Evolutionary conservation across 176 grass and related monocot genomes (phyloP).

Genomic region (Puccinellia tenuiflora): DNA sequence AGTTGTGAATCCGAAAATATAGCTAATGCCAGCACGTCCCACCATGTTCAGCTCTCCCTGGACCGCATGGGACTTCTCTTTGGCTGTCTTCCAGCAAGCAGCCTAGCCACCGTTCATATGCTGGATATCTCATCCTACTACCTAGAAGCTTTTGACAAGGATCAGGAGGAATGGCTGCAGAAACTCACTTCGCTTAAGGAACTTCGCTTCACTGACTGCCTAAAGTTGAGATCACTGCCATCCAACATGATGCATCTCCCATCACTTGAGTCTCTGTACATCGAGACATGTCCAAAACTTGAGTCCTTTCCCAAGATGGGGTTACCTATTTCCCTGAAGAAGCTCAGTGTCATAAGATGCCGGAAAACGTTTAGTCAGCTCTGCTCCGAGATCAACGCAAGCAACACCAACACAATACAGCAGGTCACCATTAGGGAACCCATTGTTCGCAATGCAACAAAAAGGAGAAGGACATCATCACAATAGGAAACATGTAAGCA

Average conservation of each 20-base stretch:
- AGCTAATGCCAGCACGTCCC: neutral
- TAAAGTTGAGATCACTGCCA: conserved; percentile 1
- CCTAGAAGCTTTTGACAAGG: neutral
- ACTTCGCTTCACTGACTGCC: conserved; percentile 10
- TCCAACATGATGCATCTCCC: neutral
- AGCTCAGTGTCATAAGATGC: neutral
- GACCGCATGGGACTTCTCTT: neutral
- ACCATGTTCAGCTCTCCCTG: neutral
- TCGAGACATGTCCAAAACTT: conserved; percentile 5
- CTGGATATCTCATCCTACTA: neutral
- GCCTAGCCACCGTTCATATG: neutral
- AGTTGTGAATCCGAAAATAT: neutral
- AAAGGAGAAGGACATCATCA: neutral
- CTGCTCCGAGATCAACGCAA: neutral
- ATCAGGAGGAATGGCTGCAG: conserved; percentile 31
- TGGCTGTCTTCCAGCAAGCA: neutral
- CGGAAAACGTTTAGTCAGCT: neutral
- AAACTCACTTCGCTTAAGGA: conserved; percentile 24
- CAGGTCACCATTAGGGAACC: neutral
- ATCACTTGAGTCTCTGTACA: neutral
- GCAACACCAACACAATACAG: neutral
- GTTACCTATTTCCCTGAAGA: conserved; percentile 8
- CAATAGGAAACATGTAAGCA: neutral
- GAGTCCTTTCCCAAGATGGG: neutral
- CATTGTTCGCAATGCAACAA: neutral